A percentile compares a stretch with the other conserved stretches of the same genome.
Evolutionary conservation across 2,329 filamentous ascomycete species (phyloP).

Genomic region (Didymella pomorum): DNA sequence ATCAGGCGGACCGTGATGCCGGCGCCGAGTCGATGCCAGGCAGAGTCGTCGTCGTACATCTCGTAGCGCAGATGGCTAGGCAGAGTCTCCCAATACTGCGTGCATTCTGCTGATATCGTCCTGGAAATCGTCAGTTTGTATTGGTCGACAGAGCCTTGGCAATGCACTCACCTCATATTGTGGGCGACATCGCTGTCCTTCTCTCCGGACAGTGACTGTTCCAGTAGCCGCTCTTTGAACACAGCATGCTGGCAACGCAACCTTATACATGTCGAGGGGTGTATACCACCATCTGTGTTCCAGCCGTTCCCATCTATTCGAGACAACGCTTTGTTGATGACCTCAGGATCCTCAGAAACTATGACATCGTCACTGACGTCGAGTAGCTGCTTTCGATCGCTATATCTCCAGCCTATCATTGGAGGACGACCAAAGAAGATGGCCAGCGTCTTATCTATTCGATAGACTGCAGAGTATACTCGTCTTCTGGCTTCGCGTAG

Average conservation of each 20-base stretch:
- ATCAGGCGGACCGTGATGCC: slow-evolving; percentile 39
- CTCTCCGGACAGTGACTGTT: slow-evolving; percentile 44
- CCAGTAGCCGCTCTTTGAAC: slow-evolving; percentile 44
- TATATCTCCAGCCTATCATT: slow-evolving; percentile 46
- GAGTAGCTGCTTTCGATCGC: slow-evolving; percentile 42
- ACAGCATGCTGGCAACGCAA: slow-evolving; percentile 38
- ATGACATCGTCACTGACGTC: slow-evolving; percentile 43
- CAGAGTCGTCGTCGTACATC: slow-evolving; percentile 43
- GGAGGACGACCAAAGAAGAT: slow-evolving; percentile 49
- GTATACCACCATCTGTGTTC: slow-evolving; percentile 41
- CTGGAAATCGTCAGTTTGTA: slow-evolving; percentile 24
- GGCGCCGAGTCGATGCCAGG: slow-evolving; percentile 39
- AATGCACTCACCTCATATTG: slow-evolving; percentile 40
- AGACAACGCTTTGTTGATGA: slow-evolving; percentile 38
- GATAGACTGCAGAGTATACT: slow-evolving; percentile 41
- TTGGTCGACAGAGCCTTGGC: too few species aligned
- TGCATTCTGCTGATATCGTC: slow-evolving; percentile 39
- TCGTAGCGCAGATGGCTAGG: slow-evolving; percentile 47
- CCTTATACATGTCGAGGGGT: slow-evolving; percentile 39
- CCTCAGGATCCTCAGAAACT: slow-evolving; percentile 32
- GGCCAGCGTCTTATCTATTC: slow-evolving; percentile 46
- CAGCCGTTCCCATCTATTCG: slow-evolving; percentile 43
- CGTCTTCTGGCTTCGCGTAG: slow-evolving; percentile 43
- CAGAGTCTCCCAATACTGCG: slow-evolving; percentile 38
- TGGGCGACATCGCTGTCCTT: slow-evolving; percentile 39